These are phyloP conservation scores for Penicillium polonicum DNA, from an alignment of 2,329 filamentous ascomycete species.

Conservation along the genomic window DNA sequence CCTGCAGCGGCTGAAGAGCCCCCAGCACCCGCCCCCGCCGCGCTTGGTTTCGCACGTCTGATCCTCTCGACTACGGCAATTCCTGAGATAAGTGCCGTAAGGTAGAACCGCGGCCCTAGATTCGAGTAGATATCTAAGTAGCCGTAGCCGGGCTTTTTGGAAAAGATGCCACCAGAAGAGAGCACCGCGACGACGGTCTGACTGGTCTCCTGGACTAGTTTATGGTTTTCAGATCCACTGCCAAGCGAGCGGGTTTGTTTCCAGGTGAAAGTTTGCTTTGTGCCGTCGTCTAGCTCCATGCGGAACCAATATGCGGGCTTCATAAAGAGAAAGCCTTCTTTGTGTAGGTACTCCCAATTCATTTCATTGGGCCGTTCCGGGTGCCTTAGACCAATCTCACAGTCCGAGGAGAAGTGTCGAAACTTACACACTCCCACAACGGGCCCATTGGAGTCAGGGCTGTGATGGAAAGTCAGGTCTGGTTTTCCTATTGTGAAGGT, in stretches of 20 bases:
- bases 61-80: constrained; percentile 29
- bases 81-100: constrained; percentile 31
- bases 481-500: constrained; percentile 31
- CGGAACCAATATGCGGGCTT: constrained; percentile 31
- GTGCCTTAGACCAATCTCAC: constrained; percentile 36
- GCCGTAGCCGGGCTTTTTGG: constrained; percentile 34
- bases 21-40: constrained; percentile 6
- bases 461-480: constrained; percentile 36
- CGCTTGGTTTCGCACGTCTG: constrained; percentile 14
- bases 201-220: constrained; percentile 35
- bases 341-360: constrained; percentile 33
- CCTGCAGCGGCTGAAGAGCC: not conserved
- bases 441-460: constrained; percentile 26
- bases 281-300: constrained; percentile 18
- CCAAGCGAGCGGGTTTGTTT: constrained; percentile 34
- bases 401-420: constrained; percentile 32
- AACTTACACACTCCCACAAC: constrained; percentile 35
- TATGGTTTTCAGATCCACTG: constrained; percentile 28
- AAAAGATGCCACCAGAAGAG: constrained; percentile 25
- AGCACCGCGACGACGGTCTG: constrained; percentile 34
- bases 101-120: constrained; percentile 30
- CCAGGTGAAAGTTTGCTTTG: constrained; percentile 32
- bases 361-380: constrained; percentile 23
- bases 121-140: constrained; percentile 31
- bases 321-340: constrained; percentile 21